Base-by-base conservation (phyloP, 176 grass and related monocot genomes). In the Paspalum notatum region DNA sequence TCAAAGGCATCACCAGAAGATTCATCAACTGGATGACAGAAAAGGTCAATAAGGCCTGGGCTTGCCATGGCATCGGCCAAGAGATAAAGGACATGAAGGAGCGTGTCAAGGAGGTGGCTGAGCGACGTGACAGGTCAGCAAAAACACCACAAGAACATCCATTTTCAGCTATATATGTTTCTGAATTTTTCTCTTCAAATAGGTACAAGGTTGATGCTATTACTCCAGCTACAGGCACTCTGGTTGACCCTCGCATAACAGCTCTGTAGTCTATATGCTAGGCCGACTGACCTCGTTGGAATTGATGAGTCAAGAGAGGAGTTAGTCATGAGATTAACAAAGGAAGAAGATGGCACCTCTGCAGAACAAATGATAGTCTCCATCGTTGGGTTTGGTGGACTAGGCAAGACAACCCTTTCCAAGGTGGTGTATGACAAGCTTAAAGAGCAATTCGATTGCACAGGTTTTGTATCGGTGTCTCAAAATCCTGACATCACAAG, bases 361-460 rank as follows among this genome's bases (percentile, higher is more conserved):
- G 18, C 13, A 15, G 2, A 54, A 6, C 15, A 40, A 9, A 74
- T 11, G 27, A 41, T n/a, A 1, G 26, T 55, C 7, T 55, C 71
- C 2, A n/a, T 74, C 12, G 15, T 41, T 20, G 50, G 71, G 21
- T 2, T 20, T 56, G 71, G 51, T n/a, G 71, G 71, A n/a, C 38
- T 74, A 5, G 71, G 71, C 9, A 74, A 72, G 69, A 72, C 48
- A 7, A 71, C 68, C 9, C 45, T 71, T 71, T 45, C 22, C 1
- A 71, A 71, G 32, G 68, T 46, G 32, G 68, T 71, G 12, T 71
- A 32, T 71, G 68, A 72, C 14, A 51, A 72, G 46, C 0, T 74
- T 12, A 38, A 55, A 2, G 7, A 0, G 1, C 3, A 56, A 13
- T 74, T 54, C 26, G 1, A 55, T 5, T 68, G 68, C 21, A 4